Base-by-base conservation (phyloP, 2,329 filamentous ascomycete genomes). In the Xylaria sp. region DNA sequence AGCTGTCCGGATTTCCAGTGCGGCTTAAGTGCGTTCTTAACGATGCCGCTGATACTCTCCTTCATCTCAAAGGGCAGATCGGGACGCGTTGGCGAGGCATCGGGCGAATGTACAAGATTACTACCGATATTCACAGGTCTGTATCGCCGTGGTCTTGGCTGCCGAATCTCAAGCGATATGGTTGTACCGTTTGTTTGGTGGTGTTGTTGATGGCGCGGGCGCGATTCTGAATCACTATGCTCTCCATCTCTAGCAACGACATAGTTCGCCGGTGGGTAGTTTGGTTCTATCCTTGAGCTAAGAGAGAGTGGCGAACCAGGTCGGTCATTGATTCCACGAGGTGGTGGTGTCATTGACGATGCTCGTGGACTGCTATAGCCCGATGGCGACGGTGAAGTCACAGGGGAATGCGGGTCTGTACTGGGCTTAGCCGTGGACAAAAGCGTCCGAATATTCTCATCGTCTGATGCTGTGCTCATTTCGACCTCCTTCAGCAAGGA, bases 401-500 rank as follows among this genome's bases (percentile, higher is more conserved):
- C 88, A 0, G 92, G 91, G 0, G 92, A 94, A 9, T 88, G 89
- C 56, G 77, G 79, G 70, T 80, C 81, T 34, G 77, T 73, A 13
- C 70, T 63, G 10, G 78, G 73, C 61, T 76, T 78, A 9, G 74
- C 68, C n/a, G 78, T 77, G 48, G 69, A 76, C 70, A 84, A 82
- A 39, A 85, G 76, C 2, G 76, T 77, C 25, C 82, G 80, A 25
- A 84, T 76, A 32, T 78, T 82, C 63, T 90, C 88, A 60, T 90
- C 89, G 64, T 91, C 88, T 0, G 87, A 87, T 2, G 83, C 81
- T 65, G 86, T 80, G 80, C 85, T 86, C 80, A 86, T 87, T 70
- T 97, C 94, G 1, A 98, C 93, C 80, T 98, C 95, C 78, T 92
- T 94, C 59, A 98, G 83, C 7, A 98, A 84, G 0, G 94, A 95